Base-by-base conservation (phyloP, 1,139 yeast genomes). In the Kodamaea arcana region DNA sequence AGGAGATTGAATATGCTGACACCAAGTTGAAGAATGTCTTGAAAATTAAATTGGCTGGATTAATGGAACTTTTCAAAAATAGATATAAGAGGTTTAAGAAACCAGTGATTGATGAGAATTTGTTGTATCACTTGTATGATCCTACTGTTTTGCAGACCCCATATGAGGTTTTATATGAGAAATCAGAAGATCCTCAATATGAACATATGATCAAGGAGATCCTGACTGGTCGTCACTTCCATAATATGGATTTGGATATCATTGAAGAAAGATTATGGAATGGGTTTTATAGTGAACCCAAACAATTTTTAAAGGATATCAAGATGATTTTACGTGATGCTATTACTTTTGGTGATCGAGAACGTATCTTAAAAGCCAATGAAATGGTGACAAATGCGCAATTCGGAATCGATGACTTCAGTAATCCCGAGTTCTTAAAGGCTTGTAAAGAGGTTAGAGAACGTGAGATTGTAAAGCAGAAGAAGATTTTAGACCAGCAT, bases 381-480 rank as follows among this genome's bases (percentile, higher is more conserved):
- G 98, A 94, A 58, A 88, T 94, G 97, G 74, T 78, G 52, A 94
- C 97, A 8, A 90, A 92, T 62, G 96, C 96, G 0, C 95, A 88
- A 58, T 94, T 94, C 54, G 95, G 94, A 9, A 75, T 92, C 35
- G 98, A 94, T 50, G 99, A 94, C 43, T 80, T 90, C 47, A 78
- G 83, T 31, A 72, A 77, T 14, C 80, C 88, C 1, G 86, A 78
- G 35, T 83, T 92, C 43, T 56, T 82, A 29, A 73, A 73, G 37
- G 86, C 90, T 33, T 92, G 97, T 64, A 80, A 75, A 44, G 83
- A 78, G 23, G 69, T 90, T 54, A 74, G 84, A 37, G 70, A 65
- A 35, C 72, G 97, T 42, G 97, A 90, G 52, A 51, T 70, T 29
- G 60, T 62, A 29, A 73, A 80, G 45, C 80, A 78, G 42, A 62